A percentile compares a stretch with the other conserved stretches of the same genome.
These are phyloP conservation scores for Kockiozyma suomiensis DNA, from an alignment of 805 yeast species.

Conservation along the genomic window DNA sequence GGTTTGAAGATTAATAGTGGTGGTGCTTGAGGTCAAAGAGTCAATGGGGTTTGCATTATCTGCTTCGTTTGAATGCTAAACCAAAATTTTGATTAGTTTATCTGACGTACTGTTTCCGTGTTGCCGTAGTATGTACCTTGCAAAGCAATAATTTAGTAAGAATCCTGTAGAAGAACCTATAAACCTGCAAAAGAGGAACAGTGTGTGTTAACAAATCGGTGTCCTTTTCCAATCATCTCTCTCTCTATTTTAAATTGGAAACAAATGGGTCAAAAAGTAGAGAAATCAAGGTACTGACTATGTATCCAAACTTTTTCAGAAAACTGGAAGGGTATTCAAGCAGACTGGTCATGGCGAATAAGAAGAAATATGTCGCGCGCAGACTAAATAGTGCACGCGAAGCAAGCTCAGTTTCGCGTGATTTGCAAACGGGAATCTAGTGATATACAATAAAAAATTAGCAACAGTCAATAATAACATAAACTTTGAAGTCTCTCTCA, in stretches of 20 bases:
- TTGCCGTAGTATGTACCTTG: background rate
- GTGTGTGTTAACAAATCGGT: background rate
- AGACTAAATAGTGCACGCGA: background rate
- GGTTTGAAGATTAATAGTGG: too few species aligned
- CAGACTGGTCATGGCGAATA: background rate
- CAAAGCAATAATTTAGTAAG: background rate
- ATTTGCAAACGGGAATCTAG: too few species aligned
- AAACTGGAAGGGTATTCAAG: background rate
- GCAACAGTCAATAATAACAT: too few species aligned
- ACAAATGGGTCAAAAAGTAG: background rate
- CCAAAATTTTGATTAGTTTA: too few species aligned
- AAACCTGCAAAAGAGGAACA: background rate
- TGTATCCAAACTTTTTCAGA: background rate
- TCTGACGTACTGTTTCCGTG: too few species aligned
- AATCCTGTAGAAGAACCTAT: background rate
- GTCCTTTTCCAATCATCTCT: background rate
- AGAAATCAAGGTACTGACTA: background rate
- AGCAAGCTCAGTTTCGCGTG: too few species aligned
- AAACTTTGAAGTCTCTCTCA: too few species aligned
- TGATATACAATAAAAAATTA: too few species aligned
- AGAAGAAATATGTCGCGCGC: background rate
- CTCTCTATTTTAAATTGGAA: background rate
- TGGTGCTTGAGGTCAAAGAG: too few species aligned
- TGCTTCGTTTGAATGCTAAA: too few species aligned
- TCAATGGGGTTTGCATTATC: too few species aligned